Evolutionary conservation across 2,329 filamentous ascomycete species (phyloP).

Genomic region (Phaeoacremonium minimum): DNA sequence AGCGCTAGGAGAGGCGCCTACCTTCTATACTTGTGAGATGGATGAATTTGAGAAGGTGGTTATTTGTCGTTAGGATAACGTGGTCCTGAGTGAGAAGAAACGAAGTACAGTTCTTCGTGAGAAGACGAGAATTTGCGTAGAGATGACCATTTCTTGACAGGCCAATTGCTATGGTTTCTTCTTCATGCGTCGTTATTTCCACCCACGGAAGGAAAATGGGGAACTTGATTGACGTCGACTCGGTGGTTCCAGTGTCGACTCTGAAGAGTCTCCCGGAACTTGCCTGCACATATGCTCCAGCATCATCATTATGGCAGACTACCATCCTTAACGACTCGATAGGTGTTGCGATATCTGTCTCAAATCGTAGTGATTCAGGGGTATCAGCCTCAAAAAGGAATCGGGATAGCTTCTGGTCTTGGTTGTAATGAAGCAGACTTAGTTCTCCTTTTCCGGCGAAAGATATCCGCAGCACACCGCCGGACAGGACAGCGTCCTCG

Average conservation of each 20-base stretch:
- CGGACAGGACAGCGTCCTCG: conserved; percentile 17
- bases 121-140: conserved; percentile 68
- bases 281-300: conserved; percentile 40
- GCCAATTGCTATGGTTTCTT: conserved; percentile 47
- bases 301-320: not conserved
- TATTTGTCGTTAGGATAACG: conserved; percentile 87
- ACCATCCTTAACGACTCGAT: conserved; percentile 4
- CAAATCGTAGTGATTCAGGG: no score
- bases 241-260: conserved; percentile 24
- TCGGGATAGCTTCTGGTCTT: conserved; percentile 18
- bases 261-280: conserved; percentile 37
- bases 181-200: conserved; percentile 38
- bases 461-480: conserved; percentile 27
- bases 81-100: conserved; percentile 79
- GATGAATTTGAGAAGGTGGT: conserved; percentile 90
- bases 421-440: conserved; percentile 21
- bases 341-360: conserved; percentile 1
- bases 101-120: conserved; percentile 88
- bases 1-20: conserved; percentile 27
- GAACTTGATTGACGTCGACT: conserved; percentile 33
- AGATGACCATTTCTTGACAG: conserved; percentile 73
- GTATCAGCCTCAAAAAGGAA: no score
- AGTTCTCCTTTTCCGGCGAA: conserved; percentile 21
- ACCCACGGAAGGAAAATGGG: conserved; percentile 47
- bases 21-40: conserved; percentile 68